Evolutionary conservation across 148 eudicot species (phyloP).

Genomic region (Selenicereus undatus): DNA sequence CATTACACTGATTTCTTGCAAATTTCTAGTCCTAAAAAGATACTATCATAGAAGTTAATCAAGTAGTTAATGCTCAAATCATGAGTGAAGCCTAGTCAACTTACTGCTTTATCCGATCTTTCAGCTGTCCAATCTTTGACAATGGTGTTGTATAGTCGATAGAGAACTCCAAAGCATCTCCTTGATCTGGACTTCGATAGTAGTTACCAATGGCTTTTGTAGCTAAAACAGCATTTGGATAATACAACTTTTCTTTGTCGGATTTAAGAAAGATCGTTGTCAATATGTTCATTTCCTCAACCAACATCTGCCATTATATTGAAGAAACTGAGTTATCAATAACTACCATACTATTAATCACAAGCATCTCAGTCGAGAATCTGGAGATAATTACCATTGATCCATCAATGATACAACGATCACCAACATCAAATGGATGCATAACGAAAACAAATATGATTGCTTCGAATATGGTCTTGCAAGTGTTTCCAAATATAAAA

Average conservation of each 20-base stretch:
- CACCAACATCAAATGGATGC: slow-evolving; percentile 87
- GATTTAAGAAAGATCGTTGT: slow-evolving; percentile 53
- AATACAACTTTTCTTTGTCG: slow-evolving; percentile 60
- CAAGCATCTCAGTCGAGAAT: background rate
- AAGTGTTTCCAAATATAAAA: slow-evolving; percentile 69
- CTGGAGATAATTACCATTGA: slow-evolving; percentile 39
- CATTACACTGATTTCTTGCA: background rate
- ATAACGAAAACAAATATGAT: slow-evolving; percentile 73
- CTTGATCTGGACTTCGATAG: slow-evolving; percentile 76
- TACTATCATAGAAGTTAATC: background rate
- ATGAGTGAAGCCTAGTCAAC: slow-evolving; percentile 18
- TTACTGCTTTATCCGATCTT: slow-evolving; percentile 57
- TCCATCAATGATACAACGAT: slow-evolving; percentile 63
- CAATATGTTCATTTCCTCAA: slow-evolving; percentile 78
- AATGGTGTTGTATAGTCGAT: slow-evolving; percentile 61
- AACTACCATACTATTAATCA: background rate
- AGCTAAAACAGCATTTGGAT: slow-evolving; percentile 65
- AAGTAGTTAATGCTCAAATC: background rate
- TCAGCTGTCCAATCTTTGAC: slow-evolving; percentile 46
- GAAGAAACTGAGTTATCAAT: background rate
- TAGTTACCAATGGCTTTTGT: slow-evolving; percentile 62
- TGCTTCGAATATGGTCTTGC: slow-evolving; percentile 76
- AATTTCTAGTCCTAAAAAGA: no score
- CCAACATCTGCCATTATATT: slow-evolving; percentile 46
- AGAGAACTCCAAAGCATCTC: slow-evolving; percentile 50